A percentile compares a stretch with the other conserved stretches of the same genome.
phyloP scores from a whole-genome alignment of 208 protist species.

The Leishmania lainsoni region DNA sequence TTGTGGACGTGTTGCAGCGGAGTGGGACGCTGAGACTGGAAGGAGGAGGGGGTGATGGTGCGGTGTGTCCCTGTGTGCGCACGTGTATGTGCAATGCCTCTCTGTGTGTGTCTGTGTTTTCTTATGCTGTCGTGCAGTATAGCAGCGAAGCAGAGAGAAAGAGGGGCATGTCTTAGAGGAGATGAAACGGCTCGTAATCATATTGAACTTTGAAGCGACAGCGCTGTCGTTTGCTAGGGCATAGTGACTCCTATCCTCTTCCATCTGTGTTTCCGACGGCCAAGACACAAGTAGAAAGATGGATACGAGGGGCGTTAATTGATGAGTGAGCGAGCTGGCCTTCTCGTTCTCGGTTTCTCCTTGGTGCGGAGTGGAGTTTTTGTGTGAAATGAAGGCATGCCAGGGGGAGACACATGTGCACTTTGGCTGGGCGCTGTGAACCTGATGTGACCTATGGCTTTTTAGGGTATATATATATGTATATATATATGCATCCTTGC shows the following conservation, averaged over 20 bases:
- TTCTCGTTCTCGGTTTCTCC: not conserved
- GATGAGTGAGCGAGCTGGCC: not conserved
- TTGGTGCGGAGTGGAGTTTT: not conserved
- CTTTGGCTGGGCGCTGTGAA: not conserved
- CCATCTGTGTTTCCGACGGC: not conserved
- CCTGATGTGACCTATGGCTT: not conserved
- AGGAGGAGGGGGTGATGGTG: no score
- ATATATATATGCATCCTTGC: no score
- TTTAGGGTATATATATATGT: not conserved
- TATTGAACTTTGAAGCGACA: not conserved
- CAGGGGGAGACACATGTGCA: not conserved
- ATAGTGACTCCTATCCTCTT: not conserved
- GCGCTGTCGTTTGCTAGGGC: not conserved
- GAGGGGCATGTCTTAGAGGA: no score
- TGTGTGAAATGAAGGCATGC: not conserved
- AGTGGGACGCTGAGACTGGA: no score
- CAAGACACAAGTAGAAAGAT: not conserved
- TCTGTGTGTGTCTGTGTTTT: no score
- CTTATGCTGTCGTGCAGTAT: no score
- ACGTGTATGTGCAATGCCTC: no score
- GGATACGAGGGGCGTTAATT: not conserved
- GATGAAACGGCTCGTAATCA: not conserved
- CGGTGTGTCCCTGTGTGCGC: no score
- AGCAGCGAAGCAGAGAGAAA: no score
- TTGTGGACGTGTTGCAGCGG: no score